phyloP scores from a whole-genome alignment of 768 basidiomycete species.

The Russula emetica region DNA sequence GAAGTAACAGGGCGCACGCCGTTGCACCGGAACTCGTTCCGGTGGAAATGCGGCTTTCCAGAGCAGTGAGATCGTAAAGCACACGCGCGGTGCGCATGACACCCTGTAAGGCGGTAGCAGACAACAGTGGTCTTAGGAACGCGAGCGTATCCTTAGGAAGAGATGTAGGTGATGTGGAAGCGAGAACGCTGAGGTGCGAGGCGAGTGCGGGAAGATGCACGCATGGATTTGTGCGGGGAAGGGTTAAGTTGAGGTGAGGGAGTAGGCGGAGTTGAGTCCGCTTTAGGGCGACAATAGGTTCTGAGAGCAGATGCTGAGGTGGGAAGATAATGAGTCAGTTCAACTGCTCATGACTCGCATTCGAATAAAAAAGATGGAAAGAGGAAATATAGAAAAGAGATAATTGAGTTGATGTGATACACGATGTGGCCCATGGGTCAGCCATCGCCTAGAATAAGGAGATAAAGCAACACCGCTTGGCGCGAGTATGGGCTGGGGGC shows the following conservation, averaged over 20 bases:
- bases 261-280: constrained; percentile 30
- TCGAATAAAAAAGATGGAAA: neutral
- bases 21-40: constrained; percentile 2
- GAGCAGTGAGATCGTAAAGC: constrained; percentile 41
- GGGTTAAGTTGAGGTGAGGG: constrained; percentile 25
- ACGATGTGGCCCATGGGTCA: neutral
- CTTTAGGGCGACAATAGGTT: constrained; percentile 31
- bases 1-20: constrained; percentile 65
- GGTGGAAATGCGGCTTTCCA: constrained; percentile 32
- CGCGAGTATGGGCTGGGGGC: neutral
- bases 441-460: neutral
- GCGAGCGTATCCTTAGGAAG: constrained; percentile 17
- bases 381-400: neutral
- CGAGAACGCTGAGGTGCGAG: constrained; percentile 36
- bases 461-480: neutral
- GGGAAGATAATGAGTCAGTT: neutral
- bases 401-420: neutral
- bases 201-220: constrained; percentile 33
- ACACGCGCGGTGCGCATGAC: constrained; percentile 42
- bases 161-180: constrained; percentile 39
- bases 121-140: constrained; percentile 11
- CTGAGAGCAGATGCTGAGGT: constrained; percentile 26
- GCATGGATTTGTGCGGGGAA: constrained; percentile 13
- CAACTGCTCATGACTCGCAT: neutral
- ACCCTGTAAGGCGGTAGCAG: constrained; percentile 33